Conservation (phyloP, 257 asterid genomes). For the Nicotiana paniculata region DNA sequence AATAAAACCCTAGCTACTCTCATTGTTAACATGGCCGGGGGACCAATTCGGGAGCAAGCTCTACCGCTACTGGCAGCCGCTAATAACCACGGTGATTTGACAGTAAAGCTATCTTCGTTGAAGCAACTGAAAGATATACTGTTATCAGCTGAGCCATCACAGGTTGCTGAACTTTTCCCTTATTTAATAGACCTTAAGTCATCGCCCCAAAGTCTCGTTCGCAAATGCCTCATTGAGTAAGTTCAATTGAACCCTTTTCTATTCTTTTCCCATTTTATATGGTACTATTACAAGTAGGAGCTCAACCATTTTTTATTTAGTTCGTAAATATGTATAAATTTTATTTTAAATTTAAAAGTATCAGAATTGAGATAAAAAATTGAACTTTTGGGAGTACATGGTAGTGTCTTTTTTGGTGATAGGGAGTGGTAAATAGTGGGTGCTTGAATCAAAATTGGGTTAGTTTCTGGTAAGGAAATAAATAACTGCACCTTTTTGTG, state of each 20-base stretch:
- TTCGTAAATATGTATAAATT: neutral
- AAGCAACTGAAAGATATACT: slow-evolving; percentile 74
- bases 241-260: neutral
- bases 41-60: slow-evolving; percentile 65
- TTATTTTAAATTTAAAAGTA: neutral
- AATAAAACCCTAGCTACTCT: slow-evolving; percentile 2
- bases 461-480: neutral
- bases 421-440: neutral
- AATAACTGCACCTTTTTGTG: neutral
- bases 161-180: slow-evolving; percentile 68
- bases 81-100: slow-evolving; percentile 88
- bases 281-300: too few relatives aligned
- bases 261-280: too few relatives aligned
- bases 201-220: slow-evolving; percentile 80
- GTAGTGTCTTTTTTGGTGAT: neutral
- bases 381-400: neutral
- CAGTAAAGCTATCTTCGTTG: slow-evolving; percentile 76
- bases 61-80: slow-evolving; percentile 80
- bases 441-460: neutral
- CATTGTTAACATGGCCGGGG: slow-evolving; percentile 39
- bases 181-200: slow-evolving; percentile 77
- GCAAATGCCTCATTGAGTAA: slow-evolving; percentile 25
- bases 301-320: neutral
- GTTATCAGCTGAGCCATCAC: slow-evolving; percentile 55
- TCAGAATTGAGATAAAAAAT: neutral